Evolutionary conservation across 2,329 filamentous ascomycete genomes (phyloP).

Genomic region (Truncatella angustata): DNA sequence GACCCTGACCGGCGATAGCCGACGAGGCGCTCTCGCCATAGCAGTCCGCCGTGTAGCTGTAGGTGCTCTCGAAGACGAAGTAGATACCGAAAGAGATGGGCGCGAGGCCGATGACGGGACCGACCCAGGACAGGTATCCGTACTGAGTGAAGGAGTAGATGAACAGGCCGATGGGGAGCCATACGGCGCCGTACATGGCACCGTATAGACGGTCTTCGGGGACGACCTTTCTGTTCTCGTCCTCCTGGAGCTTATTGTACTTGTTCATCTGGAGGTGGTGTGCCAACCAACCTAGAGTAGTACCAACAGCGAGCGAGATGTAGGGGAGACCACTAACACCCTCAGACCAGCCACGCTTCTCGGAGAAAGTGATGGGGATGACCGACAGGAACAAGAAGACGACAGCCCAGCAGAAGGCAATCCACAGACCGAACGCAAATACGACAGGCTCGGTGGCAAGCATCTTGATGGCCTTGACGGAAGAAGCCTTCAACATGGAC

Average conservation of each 20-base stretch:
- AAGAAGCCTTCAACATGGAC: constrained; percentile 43
- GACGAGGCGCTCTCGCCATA: constrained; percentile 39
- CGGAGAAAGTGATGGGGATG: constrained; percentile 47
- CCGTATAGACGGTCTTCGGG: constrained; percentile 47
- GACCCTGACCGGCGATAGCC: constrained; percentile 47
- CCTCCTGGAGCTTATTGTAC: constrained; percentile 37
- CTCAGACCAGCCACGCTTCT: constrained; percentile 51
- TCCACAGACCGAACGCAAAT: constrained; percentile 41
- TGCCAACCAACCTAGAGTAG: constrained; percentile 44
- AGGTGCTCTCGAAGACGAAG: constrained; percentile 39
- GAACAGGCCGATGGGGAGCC: constrained; percentile 47
- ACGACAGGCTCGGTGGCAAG: constrained; percentile 20
- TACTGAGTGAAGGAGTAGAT: constrained; percentile 56
- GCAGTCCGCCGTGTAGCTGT: constrained; percentile 51
- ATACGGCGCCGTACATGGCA: constrained; percentile 45
- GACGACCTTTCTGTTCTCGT: constrained; percentile 33
- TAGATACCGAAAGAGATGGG: constrained; percentile 52
- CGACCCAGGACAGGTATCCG: constrained; percentile 45
- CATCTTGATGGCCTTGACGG: constrained; percentile 42
- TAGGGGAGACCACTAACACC: constrained; percentile 49
- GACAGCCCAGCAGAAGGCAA: constrained; percentile 51
- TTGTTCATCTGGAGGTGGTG: constrained; percentile 51
- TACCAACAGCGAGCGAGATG: constrained; percentile 47
- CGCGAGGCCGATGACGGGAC: constrained; percentile 45
- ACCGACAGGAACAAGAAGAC: constrained; percentile 53